Evolutionary conservation across 768 basidiomycete species (phyloP), one percentile per base, ranked within the genome.

Genomic region (Rickenella mellea): DNA sequence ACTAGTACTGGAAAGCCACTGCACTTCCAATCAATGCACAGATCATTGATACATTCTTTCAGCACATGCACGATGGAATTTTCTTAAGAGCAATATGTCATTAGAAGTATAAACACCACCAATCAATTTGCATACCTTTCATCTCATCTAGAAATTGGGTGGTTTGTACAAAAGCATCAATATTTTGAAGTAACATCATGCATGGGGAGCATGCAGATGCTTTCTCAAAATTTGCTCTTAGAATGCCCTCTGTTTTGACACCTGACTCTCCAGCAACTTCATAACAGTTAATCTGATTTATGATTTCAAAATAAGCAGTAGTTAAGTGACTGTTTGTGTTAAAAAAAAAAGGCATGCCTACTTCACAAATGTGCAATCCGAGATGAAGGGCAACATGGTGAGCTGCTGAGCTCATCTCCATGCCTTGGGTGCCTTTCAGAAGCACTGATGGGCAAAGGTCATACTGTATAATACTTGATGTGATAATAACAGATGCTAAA

Each of bases 271-370:
- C 84, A 6, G 92, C 52, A 5, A 92, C 52, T 41, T 88, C 77
- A 55, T 78, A 97, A 55, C 90, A 93, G 48, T 96, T 80, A 33
- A 94, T 68, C 92, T 97, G 47, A n/a, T n/a, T n/a, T 12, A 43
- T 22, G 14, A 12, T 10, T 14, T 14, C n/a, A 15, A 19, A 38
- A 32, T 22, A 5, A 27, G 42, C 2, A 40, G 27, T 15, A 47
- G 12, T 4, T 6, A 20, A 39, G 37, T 29, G 24, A 31, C 32
- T 28, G 39, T 28, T 33, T 40, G 26, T 41, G 36, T 11, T 39
- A 19, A 9, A 42, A 15, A 36, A 27, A 14, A 7, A 15, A 39
- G 4, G 22, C 39, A 33, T 2, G 35, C 54, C 42, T 48, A 86
- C 92, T 70, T 91, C 86, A 10, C 87, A 67, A 0, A 89, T 44